phyloP scores from a whole-genome alignment of 768 basidiomycete genomes.

The Lactifluus subvellereus region DNA sequence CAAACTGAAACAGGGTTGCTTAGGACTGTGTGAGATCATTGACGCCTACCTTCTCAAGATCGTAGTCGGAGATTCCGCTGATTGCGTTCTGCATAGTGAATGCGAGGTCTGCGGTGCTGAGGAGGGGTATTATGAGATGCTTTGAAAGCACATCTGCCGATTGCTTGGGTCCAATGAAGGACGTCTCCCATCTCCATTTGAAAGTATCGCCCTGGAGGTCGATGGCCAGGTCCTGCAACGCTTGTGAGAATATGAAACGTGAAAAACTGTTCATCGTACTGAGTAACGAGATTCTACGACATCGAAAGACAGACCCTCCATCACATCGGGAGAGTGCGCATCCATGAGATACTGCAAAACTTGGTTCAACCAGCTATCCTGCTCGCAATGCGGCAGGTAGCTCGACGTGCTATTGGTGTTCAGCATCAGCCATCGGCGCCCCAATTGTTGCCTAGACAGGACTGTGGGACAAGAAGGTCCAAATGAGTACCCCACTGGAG shows the following conservation, averaged over 20 bases:
- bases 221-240: slow-evolving; percentile 58
- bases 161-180: slow-evolving; percentile 52
- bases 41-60: slow-evolving; percentile 58
- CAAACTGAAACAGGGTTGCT: slow-evolving; percentile 15
- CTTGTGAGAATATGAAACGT: slow-evolving; percentile 19
- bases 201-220: slow-evolving; percentile 53
- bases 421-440: slow-evolving; percentile 63
- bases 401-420: slow-evolving; percentile 37
- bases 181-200: slow-evolving; percentile 79
- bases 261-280: slow-evolving; percentile 35
- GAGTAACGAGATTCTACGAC: slow-evolving; percentile 54
- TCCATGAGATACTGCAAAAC: slow-evolving; percentile 50
- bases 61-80: slow-evolving; percentile 47
- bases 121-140: slow-evolving; percentile 71
- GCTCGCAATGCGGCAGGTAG: slow-evolving; percentile 35
- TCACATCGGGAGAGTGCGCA: slow-evolving; percentile 57
- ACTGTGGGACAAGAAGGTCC: slow-evolving; percentile 34
- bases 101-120: slow-evolving; percentile 62
- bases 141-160: slow-evolving; percentile 72
- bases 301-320: slow-evolving; percentile 54
- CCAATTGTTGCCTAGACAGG: slow-evolving; percentile 35
- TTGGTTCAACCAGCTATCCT: slow-evolving; percentile 57
- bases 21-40: slow-evolving; percentile 11
- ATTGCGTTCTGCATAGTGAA: slow-evolving; percentile 58
- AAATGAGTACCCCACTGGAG: slow-evolving; percentile 3